Evolutionary conservation across 176 grass and related monocot species (phyloP).

Genomic region (Leersia perrieri): DNA sequence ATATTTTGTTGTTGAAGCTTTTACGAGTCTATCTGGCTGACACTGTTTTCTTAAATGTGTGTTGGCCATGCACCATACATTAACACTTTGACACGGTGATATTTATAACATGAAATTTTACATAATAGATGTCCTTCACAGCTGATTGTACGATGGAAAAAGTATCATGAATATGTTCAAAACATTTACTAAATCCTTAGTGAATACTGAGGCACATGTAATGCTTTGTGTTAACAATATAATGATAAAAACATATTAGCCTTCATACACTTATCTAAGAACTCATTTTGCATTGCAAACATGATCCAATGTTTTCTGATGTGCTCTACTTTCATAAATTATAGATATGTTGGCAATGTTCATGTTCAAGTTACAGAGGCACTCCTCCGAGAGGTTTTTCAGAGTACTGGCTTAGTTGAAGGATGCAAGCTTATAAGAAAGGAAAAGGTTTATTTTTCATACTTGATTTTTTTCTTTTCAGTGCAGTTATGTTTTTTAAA

Average conservation of each 20-base stretch:
- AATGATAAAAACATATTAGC: not conserved
- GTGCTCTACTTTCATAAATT: not conserved
- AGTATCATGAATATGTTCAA: not conserved
- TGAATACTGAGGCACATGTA: not conserved
- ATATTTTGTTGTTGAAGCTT: not conserved
- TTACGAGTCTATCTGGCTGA: not conserved
- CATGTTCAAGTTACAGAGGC: constrained; percentile 82
- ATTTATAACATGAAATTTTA: not conserved
- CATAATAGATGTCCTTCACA: not conserved
- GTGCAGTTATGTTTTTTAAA: not conserved
- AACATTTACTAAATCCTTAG: not conserved
- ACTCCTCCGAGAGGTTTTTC: constrained; percentile 64
- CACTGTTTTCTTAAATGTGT: not conserved
- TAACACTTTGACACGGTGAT: not conserved
- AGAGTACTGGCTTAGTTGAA: constrained; percentile 74
- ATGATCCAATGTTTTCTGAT: not conserved
- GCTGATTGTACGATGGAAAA: not conserved
- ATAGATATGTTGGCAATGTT: constrained; percentile 86
- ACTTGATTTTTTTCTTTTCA: not conserved
- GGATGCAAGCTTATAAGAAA: constrained; percentile 91
- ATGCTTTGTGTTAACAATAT: not conserved
- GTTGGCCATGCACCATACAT: not conserved
- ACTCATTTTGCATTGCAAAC: not conserved
- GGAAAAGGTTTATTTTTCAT: constrained; percentile 56
- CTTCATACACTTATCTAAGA: not conserved